Evolutionary conservation across 2,329 filamentous ascomycete genomes (phyloP), one percentile per base, ranked within the genome.

Genomic region (Alternaria sp.): DNA sequence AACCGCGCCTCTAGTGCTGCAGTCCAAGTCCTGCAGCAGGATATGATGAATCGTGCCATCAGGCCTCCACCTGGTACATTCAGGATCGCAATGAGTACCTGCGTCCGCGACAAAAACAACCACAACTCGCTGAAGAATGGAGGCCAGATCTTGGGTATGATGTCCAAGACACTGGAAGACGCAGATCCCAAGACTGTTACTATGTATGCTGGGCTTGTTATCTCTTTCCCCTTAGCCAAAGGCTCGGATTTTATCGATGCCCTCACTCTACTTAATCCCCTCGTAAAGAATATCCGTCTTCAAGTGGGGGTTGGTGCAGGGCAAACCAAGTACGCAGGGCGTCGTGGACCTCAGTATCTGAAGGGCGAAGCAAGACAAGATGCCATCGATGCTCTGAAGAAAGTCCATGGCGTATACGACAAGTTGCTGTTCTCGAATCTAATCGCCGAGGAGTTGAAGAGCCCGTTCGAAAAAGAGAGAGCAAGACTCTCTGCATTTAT

Each of bases 91-190:
- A 88, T 97, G 82, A 85, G 85, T 64, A 84, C 88, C 5, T 97
- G 93, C 76, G 81, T 87, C 24, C 86, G 89, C 57, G 93, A 97
- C 81, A 90, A 88, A 72, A 88, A 89, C 56, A 97, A 96, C 75
- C 82, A 77, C n/a, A 86, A 89, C 53, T 86, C 87, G 22, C 85
- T 96, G 65, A 78, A 82, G 3, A 84, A 90, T 65, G 90, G 91
- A 5, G 87, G 83, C 51, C 78, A 82, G 51, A 82, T 96, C 26
- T 80, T 97, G 30, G 82, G 88, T 11, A 64, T 69, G 30, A 77
- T 78, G 75, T 63, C 51, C 11, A 54, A 62, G 11, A 64, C 64
- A 1, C 61, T 76, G 9, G 70, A 71, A 38, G 73, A 78, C 46
- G 69, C 61, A 8, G 75, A 78, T 53, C 26, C 72, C 3, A 77